Evolutionary conservation across 2,329 filamentous ascomycete genomes (phyloP), one percentile per base, ranked within the genome.

Genomic region (Aspergillus terreus): DNA sequence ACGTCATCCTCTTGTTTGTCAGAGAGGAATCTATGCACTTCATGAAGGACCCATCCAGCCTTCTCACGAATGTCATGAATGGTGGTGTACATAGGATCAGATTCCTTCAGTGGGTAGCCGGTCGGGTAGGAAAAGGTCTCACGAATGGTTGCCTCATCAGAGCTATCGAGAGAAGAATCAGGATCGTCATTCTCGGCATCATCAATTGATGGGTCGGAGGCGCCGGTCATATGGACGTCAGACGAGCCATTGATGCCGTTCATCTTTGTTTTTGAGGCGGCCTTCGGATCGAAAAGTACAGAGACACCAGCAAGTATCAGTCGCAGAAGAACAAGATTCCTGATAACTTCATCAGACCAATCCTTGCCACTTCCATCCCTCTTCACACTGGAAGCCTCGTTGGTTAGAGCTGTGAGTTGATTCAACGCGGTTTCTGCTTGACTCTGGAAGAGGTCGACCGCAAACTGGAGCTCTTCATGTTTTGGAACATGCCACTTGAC

Each of bases 291-390:
- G 66, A 99, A 97, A 10, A 99, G 78, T 1, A 88, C 86, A 6
- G 92, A 92, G 52, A 96, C 85, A 48, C 94, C 94, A 3, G 92
- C 95, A 23, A 95, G 84, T 42, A 96, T 84, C n/a, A 99, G 79
- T 27, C 92, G 82, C 12, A 99, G 78, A 47, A 96, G 85, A 11
- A 92, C 89, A 51, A 99, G 80, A 59, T 96, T 90, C 50, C 94
- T 80, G 2, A 91, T 92, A 25, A 97, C 87, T 68, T 99, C 95
- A 68, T 99, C 94, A 0, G 92, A 96, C 94, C 94, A 99, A 63
- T 96, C 92, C 71, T 97, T 99, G 61, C 95, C 95, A 68, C 92
- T 96, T 35, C 94, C 94, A 59, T 92, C 92, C 51, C 92, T 83
- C 70, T 91, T 95, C 48, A 97, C 86, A 2, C 85, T 86, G 1